Conservation (phyloP, 2,329 filamentous ascomycete species). For the Macrophomina tecta region DNA sequence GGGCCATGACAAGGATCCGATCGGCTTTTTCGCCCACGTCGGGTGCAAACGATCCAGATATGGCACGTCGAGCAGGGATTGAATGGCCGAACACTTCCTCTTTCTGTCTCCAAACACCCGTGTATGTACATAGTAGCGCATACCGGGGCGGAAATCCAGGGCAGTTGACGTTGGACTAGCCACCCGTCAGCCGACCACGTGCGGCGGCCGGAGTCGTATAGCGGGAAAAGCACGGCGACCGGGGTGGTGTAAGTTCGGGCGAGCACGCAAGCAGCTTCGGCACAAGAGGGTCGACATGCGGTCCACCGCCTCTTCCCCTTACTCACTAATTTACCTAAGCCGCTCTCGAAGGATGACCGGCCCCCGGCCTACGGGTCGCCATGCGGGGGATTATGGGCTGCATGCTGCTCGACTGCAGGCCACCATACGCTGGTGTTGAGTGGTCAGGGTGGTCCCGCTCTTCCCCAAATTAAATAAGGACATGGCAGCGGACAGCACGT, state of each 20-base stretch:
- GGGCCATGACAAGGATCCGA: not conserved
- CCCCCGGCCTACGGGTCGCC: not conserved
- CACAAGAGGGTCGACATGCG: not conserved
- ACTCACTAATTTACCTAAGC: not conserved
- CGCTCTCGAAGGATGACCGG: not conserved
- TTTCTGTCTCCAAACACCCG: not conserved
- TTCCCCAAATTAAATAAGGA: constrained; percentile 22
- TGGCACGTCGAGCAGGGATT: not conserved
- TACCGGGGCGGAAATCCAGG: not conserved
- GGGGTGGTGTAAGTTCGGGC: not conserved
- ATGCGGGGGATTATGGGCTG: constrained; percentile 5
- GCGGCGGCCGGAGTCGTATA: not conserved
- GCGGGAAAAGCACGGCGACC: not conserved
- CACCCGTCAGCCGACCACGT: not conserved
- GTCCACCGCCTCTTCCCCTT: not conserved
- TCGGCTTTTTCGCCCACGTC: not conserved
- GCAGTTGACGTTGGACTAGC: not conserved
- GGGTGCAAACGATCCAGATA: not conserved
- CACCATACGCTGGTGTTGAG: not conserved
- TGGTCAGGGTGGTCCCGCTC: not conserved
- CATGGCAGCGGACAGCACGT: constrained; percentile 12
- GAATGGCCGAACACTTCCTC: not conserved
- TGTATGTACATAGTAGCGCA: not conserved
- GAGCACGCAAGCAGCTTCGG: not conserved
- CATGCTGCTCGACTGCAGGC: constrained; percentile 5